Evolutionary conservation across 179 eudicot genomes (phyloP), one percentile per base, ranked within the genome.

Genomic region (Spinacia oleracea): DNA sequence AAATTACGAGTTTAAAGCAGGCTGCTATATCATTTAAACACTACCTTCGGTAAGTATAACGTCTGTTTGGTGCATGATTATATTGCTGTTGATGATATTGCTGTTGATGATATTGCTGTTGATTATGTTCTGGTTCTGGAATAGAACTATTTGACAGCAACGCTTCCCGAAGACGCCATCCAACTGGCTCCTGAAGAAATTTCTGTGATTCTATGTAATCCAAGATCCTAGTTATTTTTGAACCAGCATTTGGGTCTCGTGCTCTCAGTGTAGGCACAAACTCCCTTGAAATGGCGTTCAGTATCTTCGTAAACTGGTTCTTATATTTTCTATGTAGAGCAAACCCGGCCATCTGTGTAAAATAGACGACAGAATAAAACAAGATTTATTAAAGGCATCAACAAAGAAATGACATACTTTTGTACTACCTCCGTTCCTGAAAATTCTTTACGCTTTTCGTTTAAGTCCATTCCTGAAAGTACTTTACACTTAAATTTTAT

Each of bases 281-380:
- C 63, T 93, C 84, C 20, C 78, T 80, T 18, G 80, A 82, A 56
- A 96, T 84, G 82, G 88, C 74, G 6, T 80, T 81, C 59, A 93
- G 65, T 51, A 96, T 48, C 89, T 96, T 96, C 85, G 45, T 76
- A 78, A 93, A 96, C 79, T 96, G 99, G 43, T 80, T 79, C 77
- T 80, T 88, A 88, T 90, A 96, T 83, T 84, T 93, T 74, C 84
- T 79, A 76, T 88, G 81, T 23, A 96, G 87, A 35, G 86, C 92
- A 77, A 72, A 93, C n/a, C 99, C 98, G 78, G 99, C 96, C 92
- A 89, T 87, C 99, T 93, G 91, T 62, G 78, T 25, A 18, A 18
- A 45, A 31, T 27, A 58, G 32, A 68, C 5, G 46, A 51, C 40
- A 60, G 35, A 38, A 56, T 45, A 48, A 46, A 69, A 16, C 69